A percentile compares a stretch with the other conserved stretches of the same genome.
phyloP scores from a whole-genome alignment of 108 stramenopile species.

The Tribonema minus region DNA sequence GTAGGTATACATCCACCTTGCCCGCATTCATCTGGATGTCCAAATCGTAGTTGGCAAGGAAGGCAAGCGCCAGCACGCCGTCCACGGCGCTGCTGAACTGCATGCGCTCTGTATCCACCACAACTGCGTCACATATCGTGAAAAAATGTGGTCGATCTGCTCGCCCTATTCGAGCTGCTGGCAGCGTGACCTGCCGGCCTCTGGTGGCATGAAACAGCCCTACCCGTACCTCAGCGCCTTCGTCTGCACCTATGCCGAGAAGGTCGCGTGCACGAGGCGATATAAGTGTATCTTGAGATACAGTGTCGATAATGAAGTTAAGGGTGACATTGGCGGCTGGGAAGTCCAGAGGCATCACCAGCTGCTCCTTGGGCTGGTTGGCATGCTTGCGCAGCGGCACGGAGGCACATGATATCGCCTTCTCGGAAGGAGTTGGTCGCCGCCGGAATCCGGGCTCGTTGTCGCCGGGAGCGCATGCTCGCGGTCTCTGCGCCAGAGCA shows the following conservation, averaged over 20 bases:
- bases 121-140: conserved; percentile 25
- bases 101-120: background rate
- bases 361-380: conserved; percentile 9
- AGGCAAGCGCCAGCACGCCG: conserved; percentile 33
- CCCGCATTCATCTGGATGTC: conserved; percentile 21
- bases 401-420: too few relatives aligned
- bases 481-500: too few relatives aligned
- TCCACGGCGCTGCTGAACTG: background rate
- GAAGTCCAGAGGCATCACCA: conserved; percentile 18
- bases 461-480: too few relatives aligned
- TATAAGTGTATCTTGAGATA: conserved; percentile 20
- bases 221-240: background rate
- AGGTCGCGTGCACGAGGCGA: conserved; percentile 13
- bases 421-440: too few relatives aligned
- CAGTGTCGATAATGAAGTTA: conserved; percentile 25
- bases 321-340: conserved; percentile 10
- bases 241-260: conserved; percentile 1
- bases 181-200: conserved; percentile 23
- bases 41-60: conserved; percentile 24
- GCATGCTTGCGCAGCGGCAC: too few relatives aligned
- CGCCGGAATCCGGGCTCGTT: too few relatives aligned
- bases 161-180: conserved; percentile 35
- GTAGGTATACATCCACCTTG: conserved; percentile 28
- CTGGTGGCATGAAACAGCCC: conserved; percentile 1
- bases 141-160: conserved; percentile 20